Evolutionary conservation across 352 stramenopile species (phyloP).

Genomic region (Globisporangium cystogenes): DNA sequence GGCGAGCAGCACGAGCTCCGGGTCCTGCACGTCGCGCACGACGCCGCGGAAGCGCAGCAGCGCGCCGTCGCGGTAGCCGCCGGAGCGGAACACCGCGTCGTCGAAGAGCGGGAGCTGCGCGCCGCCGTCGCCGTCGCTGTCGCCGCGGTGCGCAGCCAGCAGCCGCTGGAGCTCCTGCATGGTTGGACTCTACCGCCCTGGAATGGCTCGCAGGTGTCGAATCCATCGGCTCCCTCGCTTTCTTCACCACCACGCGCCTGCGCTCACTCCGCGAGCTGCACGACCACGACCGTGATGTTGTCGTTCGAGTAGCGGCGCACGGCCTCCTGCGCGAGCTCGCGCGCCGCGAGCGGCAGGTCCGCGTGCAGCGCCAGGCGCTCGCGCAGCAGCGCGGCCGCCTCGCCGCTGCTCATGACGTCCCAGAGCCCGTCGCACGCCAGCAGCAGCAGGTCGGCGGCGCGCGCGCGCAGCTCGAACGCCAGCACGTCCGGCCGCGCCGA

Average conservation of each 20-base stretch:
- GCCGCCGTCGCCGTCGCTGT: not conserved
- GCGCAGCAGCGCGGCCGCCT: slow-evolving; percentile 47
- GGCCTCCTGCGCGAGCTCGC: slow-evolving; percentile 68
- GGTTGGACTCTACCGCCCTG: not conserved
- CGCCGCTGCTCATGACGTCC: slow-evolving; percentile 73
- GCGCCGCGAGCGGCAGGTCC: slow-evolving; percentile 50
- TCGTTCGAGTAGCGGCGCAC: slow-evolving; percentile 73
- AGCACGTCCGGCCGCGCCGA: slow-evolving; percentile 49
- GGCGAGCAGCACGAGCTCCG: slow-evolving; percentile 54
- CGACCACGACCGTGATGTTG: slow-evolving; percentile 69
- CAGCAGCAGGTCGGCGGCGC: slow-evolving; percentile 55
- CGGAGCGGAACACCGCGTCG: slow-evolving; percentile 31
- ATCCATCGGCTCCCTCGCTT: not conserved
- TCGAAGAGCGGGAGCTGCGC: slow-evolving; percentile 21
- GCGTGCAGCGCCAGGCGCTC: slow-evolving; percentile 43
- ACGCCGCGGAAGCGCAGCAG: slow-evolving; percentile 64
- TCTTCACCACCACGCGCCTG: not conserved
- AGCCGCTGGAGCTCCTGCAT: not conserved
- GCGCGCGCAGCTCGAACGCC: slow-evolving; percentile 26
- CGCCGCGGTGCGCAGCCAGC: not conserved
- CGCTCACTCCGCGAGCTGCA: slow-evolving; percentile 8
- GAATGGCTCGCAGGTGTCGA: not conserved
- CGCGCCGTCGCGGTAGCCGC: slow-evolving; percentile 46
- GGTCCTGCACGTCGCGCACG: slow-evolving; percentile 67
- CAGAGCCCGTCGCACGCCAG: slow-evolving; percentile 82